Evolutionary conservation across 306 rosid genomes (phyloP).

Genomic region (Lupinus albus): DNA sequence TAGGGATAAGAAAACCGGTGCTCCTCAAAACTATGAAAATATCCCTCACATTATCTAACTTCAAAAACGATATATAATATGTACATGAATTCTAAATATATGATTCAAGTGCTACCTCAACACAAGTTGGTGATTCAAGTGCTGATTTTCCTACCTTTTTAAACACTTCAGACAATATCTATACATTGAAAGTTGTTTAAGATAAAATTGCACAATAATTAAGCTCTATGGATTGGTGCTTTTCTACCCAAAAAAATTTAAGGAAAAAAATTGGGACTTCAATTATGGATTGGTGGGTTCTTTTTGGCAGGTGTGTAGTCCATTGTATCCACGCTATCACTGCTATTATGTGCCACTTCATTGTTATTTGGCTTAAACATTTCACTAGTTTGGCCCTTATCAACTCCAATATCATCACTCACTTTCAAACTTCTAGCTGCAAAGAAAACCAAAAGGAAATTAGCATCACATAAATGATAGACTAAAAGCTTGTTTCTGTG

Average conservation of each 20-base stretch:
- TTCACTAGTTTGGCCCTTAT: slow-evolving; percentile 26
- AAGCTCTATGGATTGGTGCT: slow-evolving; percentile 20
- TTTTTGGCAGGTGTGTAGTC: slow-evolving; percentile 82
- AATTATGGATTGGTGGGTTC: slow-evolving; percentile 94
- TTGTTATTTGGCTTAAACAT: slow-evolving; percentile 41
- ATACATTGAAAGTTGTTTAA: slow-evolving; percentile 23
- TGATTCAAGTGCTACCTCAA: not conserved
- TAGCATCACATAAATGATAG: slow-evolving; percentile 25
- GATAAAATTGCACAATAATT: slow-evolving; percentile 9
- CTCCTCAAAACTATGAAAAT: slow-evolving; percentile 28
- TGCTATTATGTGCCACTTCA: slow-evolving; percentile 41
- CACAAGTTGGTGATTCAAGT: no score
- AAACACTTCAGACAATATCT: slow-evolving; percentile 7
- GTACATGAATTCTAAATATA: slow-evolving; percentile 25
- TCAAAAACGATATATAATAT: slow-evolving; percentile 32
- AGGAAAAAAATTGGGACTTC: not conserved
- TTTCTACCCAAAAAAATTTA: slow-evolving; percentile 13
- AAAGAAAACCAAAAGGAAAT: slow-evolving; percentile 25
- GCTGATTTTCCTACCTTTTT: no score
- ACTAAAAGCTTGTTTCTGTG: no score
- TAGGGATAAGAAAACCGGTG: not conserved
- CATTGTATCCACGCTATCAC: slow-evolving; percentile 63
- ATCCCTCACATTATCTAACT: slow-evolving; percentile 30
- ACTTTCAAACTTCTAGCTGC: slow-evolving; percentile 54
- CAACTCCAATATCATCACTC: slow-evolving; percentile 27